Percentiles rank a stretch among this genome's conserved stretches.
Conservation (phyloP, 202 grass and related monocot genomes). For the Dendrocalamus latiflorus region DNA sequence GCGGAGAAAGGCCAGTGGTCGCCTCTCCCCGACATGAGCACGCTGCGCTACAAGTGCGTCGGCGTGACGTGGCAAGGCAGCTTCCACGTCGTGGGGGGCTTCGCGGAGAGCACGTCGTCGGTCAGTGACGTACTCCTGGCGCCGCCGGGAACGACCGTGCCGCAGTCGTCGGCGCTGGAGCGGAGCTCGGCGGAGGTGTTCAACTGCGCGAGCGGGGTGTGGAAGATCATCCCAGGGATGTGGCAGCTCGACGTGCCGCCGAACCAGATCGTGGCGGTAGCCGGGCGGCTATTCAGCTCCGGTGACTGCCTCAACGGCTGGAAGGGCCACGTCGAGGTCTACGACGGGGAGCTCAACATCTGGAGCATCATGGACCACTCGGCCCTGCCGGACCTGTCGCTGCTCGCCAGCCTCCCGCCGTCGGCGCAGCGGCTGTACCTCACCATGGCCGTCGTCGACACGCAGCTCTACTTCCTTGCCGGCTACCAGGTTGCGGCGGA, state of each 20-base stretch:
- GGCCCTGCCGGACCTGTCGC: constrained; percentile 32
- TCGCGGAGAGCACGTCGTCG: constrained; percentile 45
- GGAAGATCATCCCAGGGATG: constrained; percentile 67
- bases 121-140: neutral
- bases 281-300: constrained; percentile 58
- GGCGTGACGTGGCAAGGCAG: constrained; percentile 57
- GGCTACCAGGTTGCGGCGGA: constrained; percentile 32
- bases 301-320: constrained; percentile 73
- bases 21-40: constrained; percentile 51
- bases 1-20: constrained; percentile 31
- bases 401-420: constrained; percentile 38
- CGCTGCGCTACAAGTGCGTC: constrained; percentile 60
- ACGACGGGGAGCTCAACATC: constrained; percentile 69
- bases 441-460: constrained; percentile 48
- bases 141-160: neutral
- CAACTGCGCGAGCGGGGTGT: constrained; percentile 23
- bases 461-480: constrained; percentile 53
- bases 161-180: constrained; percentile 49
- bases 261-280: constrained; percentile 59
- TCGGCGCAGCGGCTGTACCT: constrained; percentile 42
- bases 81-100: constrained; percentile 67
- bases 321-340: constrained; percentile 65
- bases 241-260: constrained; percentile 80
- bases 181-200: constrained; percentile 75
- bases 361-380: constrained; percentile 67